phyloP scores from a whole-genome alignment of 2,329 filamentous ascomycete species.

The Cladosporium oxysporum region DNA sequence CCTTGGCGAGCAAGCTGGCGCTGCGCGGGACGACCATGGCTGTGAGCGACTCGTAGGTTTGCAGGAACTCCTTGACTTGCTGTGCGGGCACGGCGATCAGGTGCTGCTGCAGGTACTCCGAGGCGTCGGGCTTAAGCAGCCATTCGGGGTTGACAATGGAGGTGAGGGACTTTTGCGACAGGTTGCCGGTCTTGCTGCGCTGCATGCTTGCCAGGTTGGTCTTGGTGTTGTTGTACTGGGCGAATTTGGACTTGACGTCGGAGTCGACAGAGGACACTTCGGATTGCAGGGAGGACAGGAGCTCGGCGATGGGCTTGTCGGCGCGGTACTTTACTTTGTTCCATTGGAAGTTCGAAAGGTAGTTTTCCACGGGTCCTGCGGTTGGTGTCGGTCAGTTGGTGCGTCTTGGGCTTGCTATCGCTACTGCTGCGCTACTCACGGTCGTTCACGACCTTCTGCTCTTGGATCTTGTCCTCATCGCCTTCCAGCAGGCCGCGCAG shows the following conservation, averaged over 20 bases:
- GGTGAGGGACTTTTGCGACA: constrained; percentile 90
- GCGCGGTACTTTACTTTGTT: constrained; percentile 97
- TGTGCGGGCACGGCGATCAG: constrained; percentile 83
- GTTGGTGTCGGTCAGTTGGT: constrained; percentile 1
- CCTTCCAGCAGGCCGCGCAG: constrained; percentile 80
- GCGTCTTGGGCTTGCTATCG: background rate
- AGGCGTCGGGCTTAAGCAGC: constrained; percentile 74
- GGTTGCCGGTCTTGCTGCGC: constrained; percentile 89
- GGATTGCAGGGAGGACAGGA: constrained; percentile 87
- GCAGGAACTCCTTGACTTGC: constrained; percentile 82
- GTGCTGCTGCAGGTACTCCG: constrained; percentile 95
- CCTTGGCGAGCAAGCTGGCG: constrained; percentile 73
- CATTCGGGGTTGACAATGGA: constrained; percentile 75
- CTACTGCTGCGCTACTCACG: constrained; percentile 58
- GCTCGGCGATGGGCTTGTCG: constrained; percentile 83
- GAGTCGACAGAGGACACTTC: constrained; percentile 91
- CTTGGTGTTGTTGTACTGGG: constrained; percentile 90
- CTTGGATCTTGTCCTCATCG: constrained; percentile 76
- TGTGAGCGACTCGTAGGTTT: constrained; percentile 81
- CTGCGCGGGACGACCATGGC: constrained; percentile 95
- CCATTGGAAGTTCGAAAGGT: constrained; percentile 86
- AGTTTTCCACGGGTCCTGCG: constrained; percentile 91
- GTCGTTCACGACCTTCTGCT: constrained; percentile 93
- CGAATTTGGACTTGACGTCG: constrained; percentile 92
- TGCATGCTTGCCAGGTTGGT: constrained; percentile 72